phyloP scores from a whole-genome alignment of 2,329 filamentous ascomycete species.

The Aureobasidium sp. region DNA sequence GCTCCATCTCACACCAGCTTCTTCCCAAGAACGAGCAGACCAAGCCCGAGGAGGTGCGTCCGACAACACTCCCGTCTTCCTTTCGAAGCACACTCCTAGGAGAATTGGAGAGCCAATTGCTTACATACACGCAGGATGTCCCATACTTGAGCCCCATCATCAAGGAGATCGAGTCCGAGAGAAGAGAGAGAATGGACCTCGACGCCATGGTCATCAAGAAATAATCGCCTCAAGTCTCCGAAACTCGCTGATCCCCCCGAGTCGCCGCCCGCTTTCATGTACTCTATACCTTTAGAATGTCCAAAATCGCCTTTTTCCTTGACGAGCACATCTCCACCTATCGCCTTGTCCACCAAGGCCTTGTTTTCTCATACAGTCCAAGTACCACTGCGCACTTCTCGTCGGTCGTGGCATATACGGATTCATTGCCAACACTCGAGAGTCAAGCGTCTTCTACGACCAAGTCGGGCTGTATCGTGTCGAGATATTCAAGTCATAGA shows the following conservation, averaged over 20 bases:
- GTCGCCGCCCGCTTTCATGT: slow-evolving; percentile 7
- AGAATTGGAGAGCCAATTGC: neutral
- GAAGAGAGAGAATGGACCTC: slow-evolving; percentile 60
- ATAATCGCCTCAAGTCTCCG: slow-evolving; percentile 20
- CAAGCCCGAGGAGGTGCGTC: slow-evolving; percentile 56
- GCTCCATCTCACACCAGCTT: slow-evolving; percentile 59
- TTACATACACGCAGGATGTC: slow-evolving; percentile 47
- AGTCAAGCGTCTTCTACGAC: neutral
- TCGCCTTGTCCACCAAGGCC: neutral
- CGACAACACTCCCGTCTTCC: neutral
- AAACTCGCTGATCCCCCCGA: neutral
- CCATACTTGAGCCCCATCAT: slow-evolving; percentile 63
- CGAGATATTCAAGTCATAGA: neutral
- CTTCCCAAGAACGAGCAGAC: slow-evolving; percentile 60
- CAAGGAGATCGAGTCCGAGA: slow-evolving; percentile 60
- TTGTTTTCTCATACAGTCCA: neutral
- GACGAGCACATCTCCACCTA: neutral
- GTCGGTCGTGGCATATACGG: neutral
- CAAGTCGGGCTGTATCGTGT: too few species aligned
- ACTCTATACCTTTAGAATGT: slow-evolving; percentile 15
- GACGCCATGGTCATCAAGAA: slow-evolving; percentile 58
- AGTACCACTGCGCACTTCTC: neutral
- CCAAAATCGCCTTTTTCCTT: slow-evolving; percentile 6
- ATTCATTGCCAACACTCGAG: neutral
- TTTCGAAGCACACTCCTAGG: too few species aligned